These are phyloP conservation scores for Salpingoeca rosetta DNA, from an alignment of 78 protist genomes.

Conservation along the genomic window DNA sequence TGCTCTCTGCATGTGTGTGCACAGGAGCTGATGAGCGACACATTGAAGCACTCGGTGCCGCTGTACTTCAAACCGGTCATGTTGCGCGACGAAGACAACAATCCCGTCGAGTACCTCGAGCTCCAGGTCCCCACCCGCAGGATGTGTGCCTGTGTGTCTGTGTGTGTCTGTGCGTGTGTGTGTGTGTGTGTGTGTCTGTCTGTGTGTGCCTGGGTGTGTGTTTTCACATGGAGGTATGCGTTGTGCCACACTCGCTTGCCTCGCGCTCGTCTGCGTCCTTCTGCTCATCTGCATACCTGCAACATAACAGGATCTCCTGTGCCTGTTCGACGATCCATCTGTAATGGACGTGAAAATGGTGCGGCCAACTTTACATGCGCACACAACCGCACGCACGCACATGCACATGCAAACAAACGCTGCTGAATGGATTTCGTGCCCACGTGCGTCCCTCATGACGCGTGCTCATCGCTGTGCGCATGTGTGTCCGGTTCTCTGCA, in stretches of 20 bases:
- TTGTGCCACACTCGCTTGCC: neutral
- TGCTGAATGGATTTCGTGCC: neutral
- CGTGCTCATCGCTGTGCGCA: neutral
- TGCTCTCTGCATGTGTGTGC: too few species aligned
- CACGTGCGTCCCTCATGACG: neutral
- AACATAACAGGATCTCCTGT: neutral
- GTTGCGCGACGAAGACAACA: neutral
- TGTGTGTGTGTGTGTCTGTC: neutral
- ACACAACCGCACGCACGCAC: too few species aligned
- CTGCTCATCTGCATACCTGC: constrained; percentile 3
- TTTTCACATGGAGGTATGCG: neutral
- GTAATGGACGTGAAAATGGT: neutral
- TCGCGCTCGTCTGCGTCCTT: neutral
- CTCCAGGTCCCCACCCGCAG: too few species aligned
- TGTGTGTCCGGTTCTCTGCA: neutral
- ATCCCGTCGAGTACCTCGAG: neutral
- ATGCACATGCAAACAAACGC: neutral
- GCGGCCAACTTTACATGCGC: neutral
- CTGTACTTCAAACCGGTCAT: neutral
- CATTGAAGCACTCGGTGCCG: neutral
- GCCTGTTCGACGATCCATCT: neutral
- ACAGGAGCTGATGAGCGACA: neutral
- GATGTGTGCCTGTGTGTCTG: too few species aligned
- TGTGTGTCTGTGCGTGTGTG: too few species aligned
- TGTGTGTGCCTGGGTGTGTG: too few species aligned